Percentiles rank a stretch among this genome's conserved stretches.
Conservation (phyloP, 2,329 filamentous ascomycete species). For the Fusarium pininemorale region DNA sequence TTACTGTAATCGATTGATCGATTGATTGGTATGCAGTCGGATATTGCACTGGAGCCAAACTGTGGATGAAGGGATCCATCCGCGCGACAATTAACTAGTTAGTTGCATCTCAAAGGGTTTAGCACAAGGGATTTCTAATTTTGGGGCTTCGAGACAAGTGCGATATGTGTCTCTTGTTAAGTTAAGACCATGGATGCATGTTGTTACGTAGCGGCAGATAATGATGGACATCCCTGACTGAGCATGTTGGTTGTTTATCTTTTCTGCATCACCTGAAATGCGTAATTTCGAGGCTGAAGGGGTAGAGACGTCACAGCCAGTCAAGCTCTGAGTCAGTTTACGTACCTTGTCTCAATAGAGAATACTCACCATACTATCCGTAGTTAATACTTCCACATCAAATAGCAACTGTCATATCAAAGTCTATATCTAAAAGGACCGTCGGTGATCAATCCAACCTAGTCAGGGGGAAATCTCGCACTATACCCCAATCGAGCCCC, state of each 20-base stretch:
- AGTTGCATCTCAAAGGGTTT: slow-evolving; percentile 21
- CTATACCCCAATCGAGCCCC: slow-evolving; percentile 26
- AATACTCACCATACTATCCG: background rate
- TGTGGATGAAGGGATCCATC: slow-evolving; percentile 28
- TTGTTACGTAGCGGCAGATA: background rate
- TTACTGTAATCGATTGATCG: slow-evolving; percentile 7
- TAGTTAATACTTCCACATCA: background rate
- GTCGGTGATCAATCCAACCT: slow-evolving; percentile 9
- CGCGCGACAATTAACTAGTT: slow-evolving; percentile 5
- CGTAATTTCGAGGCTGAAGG: slow-evolving; percentile 13
- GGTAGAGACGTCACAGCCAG: background rate
- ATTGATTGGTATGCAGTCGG: slow-evolving; percentile 32
- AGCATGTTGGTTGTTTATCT: background rate
- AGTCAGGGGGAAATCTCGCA: slow-evolving; percentile 18
- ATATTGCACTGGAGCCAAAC: slow-evolving; percentile 31
- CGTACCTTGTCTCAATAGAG: slow-evolving; percentile 8
- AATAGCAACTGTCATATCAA: background rate
- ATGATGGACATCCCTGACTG: background rate
- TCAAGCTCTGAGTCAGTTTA: slow-evolving; percentile 9
- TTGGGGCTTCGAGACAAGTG: slow-evolving; percentile 7
- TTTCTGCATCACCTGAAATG: background rate
- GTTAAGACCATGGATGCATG: background rate
- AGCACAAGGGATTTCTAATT: slow-evolving; percentile 18
- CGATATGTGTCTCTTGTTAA: slow-evolving; percentile 2
- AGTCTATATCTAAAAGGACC: background rate